Percentiles rank a stretch among this genome's conserved stretches.
These are phyloP conservation scores for Boletus pseudo-olivaceus DNA, from an alignment of 768 basidiomycete species.

Conservation along the genomic window DNA sequence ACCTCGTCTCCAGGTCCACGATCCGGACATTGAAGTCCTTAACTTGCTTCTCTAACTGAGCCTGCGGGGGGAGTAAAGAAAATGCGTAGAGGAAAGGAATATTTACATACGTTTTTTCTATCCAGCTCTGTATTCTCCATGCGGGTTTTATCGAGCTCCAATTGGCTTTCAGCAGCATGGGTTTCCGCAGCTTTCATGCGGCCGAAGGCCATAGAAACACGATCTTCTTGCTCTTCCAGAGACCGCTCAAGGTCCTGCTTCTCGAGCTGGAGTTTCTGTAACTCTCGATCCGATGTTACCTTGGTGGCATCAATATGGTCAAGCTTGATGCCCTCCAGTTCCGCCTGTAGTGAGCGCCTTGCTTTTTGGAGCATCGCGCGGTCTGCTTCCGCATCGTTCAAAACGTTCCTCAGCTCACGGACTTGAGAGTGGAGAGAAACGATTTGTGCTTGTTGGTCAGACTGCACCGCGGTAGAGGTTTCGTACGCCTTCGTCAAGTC, in stretches of 20 bases:
- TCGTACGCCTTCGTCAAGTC: slow-evolving; percentile 77
- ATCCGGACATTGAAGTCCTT: slow-evolving; percentile 82
- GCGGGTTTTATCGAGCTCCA: slow-evolving; percentile 70
- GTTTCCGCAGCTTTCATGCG: slow-evolving; percentile 80
- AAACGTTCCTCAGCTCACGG: slow-evolving; percentile 71
- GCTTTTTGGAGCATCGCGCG: slow-evolving; percentile 77
- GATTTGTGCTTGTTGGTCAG: slow-evolving; percentile 82
- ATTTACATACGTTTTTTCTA: slow-evolving; percentile 58
- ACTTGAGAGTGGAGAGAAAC: slow-evolving; percentile 83
- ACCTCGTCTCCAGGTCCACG: slow-evolving; percentile 78
- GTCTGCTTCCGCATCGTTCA: slow-evolving; percentile 86
- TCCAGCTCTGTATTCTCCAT: slow-evolving; percentile 83
- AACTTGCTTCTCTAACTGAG: slow-evolving; percentile 77
- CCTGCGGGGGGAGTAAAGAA: slow-evolving; percentile 40
- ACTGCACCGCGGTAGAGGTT: slow-evolving; percentile 62
- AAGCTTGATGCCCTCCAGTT: slow-evolving; percentile 76
- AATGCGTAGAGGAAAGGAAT: background rate
- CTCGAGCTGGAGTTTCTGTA: slow-evolving; percentile 72
- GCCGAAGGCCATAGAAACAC: slow-evolving; percentile 66
- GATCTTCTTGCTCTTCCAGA: slow-evolving; percentile 75
- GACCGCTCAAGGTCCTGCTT: slow-evolving; percentile 80
- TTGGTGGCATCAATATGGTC: slow-evolving; percentile 69
- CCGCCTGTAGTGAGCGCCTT: slow-evolving; percentile 72
- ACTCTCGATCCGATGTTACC: slow-evolving; percentile 66
- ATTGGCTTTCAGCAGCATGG: slow-evolving; percentile 69